Conservation (phyloP, 345 rosid species). For the Erucastrum elatum region DNA sequence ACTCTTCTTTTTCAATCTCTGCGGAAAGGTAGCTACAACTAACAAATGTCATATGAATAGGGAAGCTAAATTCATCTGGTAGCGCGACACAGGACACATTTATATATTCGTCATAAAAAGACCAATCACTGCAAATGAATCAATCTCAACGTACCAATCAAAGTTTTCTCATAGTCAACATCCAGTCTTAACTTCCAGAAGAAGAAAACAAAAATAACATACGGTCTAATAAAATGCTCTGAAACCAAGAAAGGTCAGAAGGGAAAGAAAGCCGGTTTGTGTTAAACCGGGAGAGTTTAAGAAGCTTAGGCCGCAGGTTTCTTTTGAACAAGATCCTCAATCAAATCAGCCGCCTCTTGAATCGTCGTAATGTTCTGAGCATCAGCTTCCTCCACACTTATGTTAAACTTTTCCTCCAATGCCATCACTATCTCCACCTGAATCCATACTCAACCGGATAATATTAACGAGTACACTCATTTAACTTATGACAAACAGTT, state of each 20-base stretch:
- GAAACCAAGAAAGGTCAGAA: conserved; percentile 1
- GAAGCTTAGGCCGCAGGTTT: conserved; percentile 38
- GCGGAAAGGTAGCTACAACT: background rate
- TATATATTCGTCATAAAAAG: conserved; percentile 4
- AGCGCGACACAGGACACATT: conserved; percentile 3
- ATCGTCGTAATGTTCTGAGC: conserved; percentile 76
- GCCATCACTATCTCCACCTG: conserved; percentile 95
- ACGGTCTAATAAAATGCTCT: conserved; percentile 18
- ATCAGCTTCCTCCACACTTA: conserved; percentile 70
- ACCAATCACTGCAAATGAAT: conserved; percentile 35
- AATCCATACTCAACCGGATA: background rate
- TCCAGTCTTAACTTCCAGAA: conserved; percentile 4
- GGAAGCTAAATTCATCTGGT: background rate
- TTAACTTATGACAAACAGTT: too few relatives aligned
- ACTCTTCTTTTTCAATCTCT: background rate
- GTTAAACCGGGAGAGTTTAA: background rate
- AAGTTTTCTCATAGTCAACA: conserved; percentile 24
- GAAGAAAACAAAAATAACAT: background rate
- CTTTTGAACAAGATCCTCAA: conserved; percentile 65
- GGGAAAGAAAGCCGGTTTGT: background rate
- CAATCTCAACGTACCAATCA: conserved; percentile 19
- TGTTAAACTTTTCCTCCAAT: conserved; percentile 75
- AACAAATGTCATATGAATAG: background rate
- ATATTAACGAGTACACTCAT: background rate
- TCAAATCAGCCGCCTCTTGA: conserved; percentile 83